Percentiles rank a stretch among this genome's conserved stretches.
Evolutionary conservation across 2,329 filamentous ascomycete species (phyloP).

Genomic region (Ophiosphaerella herpotricha): DNA sequence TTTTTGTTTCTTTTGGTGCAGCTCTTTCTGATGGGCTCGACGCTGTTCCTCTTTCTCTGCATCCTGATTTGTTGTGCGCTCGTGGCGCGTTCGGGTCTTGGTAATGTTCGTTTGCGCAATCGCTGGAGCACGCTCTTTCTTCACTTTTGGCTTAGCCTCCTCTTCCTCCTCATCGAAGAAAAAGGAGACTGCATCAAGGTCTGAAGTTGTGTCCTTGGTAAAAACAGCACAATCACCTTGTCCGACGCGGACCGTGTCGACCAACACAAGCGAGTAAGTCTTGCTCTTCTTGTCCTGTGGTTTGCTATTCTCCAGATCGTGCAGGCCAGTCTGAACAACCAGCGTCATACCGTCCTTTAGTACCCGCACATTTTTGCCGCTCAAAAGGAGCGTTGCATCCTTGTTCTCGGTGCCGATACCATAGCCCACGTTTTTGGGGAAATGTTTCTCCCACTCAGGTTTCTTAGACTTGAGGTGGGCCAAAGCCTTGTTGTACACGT

Average conservation of each 20-base stretch:
- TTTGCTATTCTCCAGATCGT: conserved; percentile 83
- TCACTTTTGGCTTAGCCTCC: conserved; percentile 83
- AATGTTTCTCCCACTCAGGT: conserved; percentile 93
- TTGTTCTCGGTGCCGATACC: conserved; percentile 92
- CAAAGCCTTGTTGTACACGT: conserved; percentile 88
- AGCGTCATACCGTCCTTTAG: conserved; percentile 98
- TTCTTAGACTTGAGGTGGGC: conserved; percentile 83
- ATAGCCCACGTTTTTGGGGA: conserved; percentile 87
- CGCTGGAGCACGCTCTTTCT: conserved; percentile 83
- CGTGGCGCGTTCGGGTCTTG: conserved; percentile 87
- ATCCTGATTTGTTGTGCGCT: conserved; percentile 83
- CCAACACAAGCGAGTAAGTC: conserved; percentile 85
- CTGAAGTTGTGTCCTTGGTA: conserved; percentile 88
- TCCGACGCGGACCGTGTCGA: conserved; percentile 90
- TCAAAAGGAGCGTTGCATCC: conserved; percentile 81
- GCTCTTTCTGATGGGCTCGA: conserved; percentile 89
- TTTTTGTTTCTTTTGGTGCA: conserved; percentile 83
- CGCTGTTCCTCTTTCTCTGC: conserved; percentile 88
- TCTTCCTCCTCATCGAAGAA: conserved; percentile 96
- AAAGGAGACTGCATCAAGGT: conserved; percentile 93
- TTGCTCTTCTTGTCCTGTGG: conserved; percentile 90
- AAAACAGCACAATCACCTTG: conserved; percentile 81
- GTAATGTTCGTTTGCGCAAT: conserved; percentile 95
- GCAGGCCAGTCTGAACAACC: conserved; percentile 85
- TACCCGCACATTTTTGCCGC: conserved; percentile 79